Evolutionary conservation across 192 early-diverging fungal species (phyloP), one percentile per base, ranked within the genome.

Genomic region (Allomyces javanicus): DNA sequence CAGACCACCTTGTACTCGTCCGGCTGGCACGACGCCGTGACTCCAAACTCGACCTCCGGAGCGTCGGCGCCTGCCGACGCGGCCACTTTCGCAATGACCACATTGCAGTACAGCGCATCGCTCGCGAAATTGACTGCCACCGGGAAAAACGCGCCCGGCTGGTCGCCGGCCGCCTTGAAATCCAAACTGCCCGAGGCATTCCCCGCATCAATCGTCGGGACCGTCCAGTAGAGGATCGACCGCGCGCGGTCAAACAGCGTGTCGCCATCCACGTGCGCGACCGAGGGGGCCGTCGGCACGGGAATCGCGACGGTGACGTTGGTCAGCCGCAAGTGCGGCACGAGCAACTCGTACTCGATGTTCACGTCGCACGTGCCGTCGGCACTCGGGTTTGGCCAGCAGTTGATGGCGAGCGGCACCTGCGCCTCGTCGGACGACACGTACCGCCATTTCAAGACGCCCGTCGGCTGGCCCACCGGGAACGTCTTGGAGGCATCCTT

Each of bases 301-400:
- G 96, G 92, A 72, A 99, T 89, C 14, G 87, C 80, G 66, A 98
- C 90, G 10, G 85, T 74, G 25, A 99, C 92, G 61, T 90, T 88
- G 23, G 86, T 82, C 14, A 99, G 81, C 72, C 86, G 88, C 65
- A 96, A 82, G 61, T 79, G 76, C 23, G 82, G 73, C 65, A 80
- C 76, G 70, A 85, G 87, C 62, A 96, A 78, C 72, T 96, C 92
- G 70, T 96, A 99, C 73, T 99, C 96, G 65, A 97, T 92, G 68
- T 91, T 99, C 24, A 99, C 96, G 73, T 94, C 93, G 62, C 86
- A 85, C 1, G 84, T 81, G 4, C 96, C 94, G 72, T 79, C 85
- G 62, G 86, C 92, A 26, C 85, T 80, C 27, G 89, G 92, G 22
- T 92, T 88, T 24, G 96, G 94, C 96, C 96, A 98, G 80, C 96